These are phyloP conservation scores for thale cress (Arabidopsis thaliana) DNA, from an alignment of 345 rosid species.

Conservation along the genomic window TAIR10.1 NC_003071.7:2142001-2142500, in stretches of 20 bases:
- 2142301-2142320: slow-evolving; percentile 99
- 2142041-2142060: slow-evolving; percentile 95
- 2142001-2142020: slow-evolving; percentile 91
- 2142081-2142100: background rate
- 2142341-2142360: slow-evolving; percentile 99
- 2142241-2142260: slow-evolving; percentile 94
- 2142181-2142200: slow-evolving; percentile 97
- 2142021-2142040: slow-evolving; percentile 93
- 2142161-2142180: slow-evolving; percentile 91
- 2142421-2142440: background rate
- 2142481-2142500: slow-evolving; percentile 97
- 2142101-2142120: background rate
- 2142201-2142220: slow-evolving; percentile 90
- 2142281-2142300: slow-evolving; percentile 98
- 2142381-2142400: slow-evolving; percentile 61
- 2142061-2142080: slow-evolving; percentile 66
- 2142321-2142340: slow-evolving; percentile 98
- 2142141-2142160: slow-evolving; percentile 89
- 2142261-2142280: slow-evolving; percentile 96
- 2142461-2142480: background rate
- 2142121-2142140: slow-evolving; percentile 51
- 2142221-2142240: slow-evolving; percentile 92
- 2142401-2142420: slow-evolving; percentile 25
- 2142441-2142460: background rate
- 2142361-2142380: slow-evolving; percentile 86